Evolutionary conservation across 1,284 basidiomycete genomes (phyloP).

Genomic region (Waitea zeae): DNA sequence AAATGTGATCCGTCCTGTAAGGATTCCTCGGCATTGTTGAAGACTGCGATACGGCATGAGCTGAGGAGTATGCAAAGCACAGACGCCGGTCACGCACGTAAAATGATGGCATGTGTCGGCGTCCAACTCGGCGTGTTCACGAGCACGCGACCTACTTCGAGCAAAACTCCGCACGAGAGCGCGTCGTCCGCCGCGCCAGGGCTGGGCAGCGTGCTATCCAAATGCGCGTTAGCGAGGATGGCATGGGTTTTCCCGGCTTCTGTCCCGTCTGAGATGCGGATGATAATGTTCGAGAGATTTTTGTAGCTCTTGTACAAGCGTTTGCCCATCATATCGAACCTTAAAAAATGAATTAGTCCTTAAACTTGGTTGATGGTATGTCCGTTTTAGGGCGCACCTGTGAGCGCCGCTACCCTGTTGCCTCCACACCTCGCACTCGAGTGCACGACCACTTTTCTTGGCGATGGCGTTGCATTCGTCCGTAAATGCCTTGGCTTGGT

Average conservation of each 20-base stretch:
- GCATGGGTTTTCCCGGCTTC: slow-evolving; percentile 60
- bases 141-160: slow-evolving; percentile 77
- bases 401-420: slow-evolving; percentile 78
- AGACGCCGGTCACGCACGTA: slow-evolving; percentile 44
- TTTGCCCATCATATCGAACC: slow-evolving; percentile 75
- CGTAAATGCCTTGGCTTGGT: slow-evolving; percentile 43
- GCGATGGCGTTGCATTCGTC: slow-evolving; percentile 41
- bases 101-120: slow-evolving; percentile 71
- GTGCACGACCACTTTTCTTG: slow-evolving; percentile 16
- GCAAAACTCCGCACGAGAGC: slow-evolving; percentile 78
- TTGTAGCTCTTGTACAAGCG: slow-evolving; percentile 87
- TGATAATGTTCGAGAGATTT: slow-evolving; percentile 75
- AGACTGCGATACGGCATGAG: slow-evolving; percentile 35
- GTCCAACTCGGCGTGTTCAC: slow-evolving; percentile 56
- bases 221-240: slow-evolving; percentile 78
- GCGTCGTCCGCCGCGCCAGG: slow-evolving; percentile 87
- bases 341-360: slow-evolving; percentile 12
- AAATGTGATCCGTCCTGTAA: slow-evolving; percentile 93
- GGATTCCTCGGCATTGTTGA: slow-evolving; percentile 90
- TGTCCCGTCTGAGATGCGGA: slow-evolving; percentile 77
- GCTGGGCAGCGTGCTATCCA: slow-evolving; percentile 70
- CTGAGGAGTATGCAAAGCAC: neutral
- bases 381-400: slow-evolving; percentile 39
- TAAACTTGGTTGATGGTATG: too few species aligned
- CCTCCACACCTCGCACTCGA: slow-evolving; percentile 79